phyloP scores from a whole-genome alignment of 495 filamentous ascomycete genomes.

The Neurospora intermedia region DNA sequence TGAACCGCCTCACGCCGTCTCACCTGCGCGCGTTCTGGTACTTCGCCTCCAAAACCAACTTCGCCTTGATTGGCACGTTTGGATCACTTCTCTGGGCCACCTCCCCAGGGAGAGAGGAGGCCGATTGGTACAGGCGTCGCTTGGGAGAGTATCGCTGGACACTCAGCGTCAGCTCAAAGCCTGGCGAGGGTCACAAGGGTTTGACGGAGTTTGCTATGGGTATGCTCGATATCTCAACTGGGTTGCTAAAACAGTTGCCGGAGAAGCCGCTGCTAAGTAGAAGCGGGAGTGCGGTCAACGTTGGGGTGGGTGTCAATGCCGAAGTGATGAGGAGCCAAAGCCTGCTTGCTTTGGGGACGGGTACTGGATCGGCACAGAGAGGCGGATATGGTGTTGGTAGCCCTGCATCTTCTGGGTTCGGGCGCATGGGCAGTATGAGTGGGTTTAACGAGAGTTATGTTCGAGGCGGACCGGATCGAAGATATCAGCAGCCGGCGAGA shows the following conservation, averaged over 20 bases:
- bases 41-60: slow-evolving; percentile 70
- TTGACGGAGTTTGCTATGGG: slow-evolving; percentile 69
- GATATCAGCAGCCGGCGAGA: slow-evolving; percentile 21
- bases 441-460: slow-evolving; percentile 11
- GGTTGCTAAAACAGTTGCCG: slow-evolving; percentile 43
- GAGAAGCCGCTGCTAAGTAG: slow-evolving; percentile 44
- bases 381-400: slow-evolving; percentile 7
- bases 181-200: slow-evolving; percentile 45
- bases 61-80: slow-evolving; percentile 73
- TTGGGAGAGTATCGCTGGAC: slow-evolving; percentile 93
- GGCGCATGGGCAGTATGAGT: slow-evolving; percentile 12
- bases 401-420: neutral
- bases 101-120: slow-evolving; percentile 76
- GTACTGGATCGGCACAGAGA: neutral
- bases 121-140: slow-evolving; percentile 84
- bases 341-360: slow-evolving; percentile 20
- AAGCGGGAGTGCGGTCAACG: slow-evolving; percentile 30
- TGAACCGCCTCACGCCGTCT: slow-evolving; percentile 59
- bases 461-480: slow-evolving; percentile 1
- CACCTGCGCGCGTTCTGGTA: slow-evolving; percentile 73
- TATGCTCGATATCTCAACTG: slow-evolving; percentile 55
- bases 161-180: slow-evolving; percentile 70
- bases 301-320: slow-evolving; percentile 33
- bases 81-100: slow-evolving; percentile 77
- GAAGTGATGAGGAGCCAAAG: slow-evolving; percentile 30